Evolutionary conservation across 306 rosid species (phyloP).

Genomic region (Cucumis melo): DNA sequence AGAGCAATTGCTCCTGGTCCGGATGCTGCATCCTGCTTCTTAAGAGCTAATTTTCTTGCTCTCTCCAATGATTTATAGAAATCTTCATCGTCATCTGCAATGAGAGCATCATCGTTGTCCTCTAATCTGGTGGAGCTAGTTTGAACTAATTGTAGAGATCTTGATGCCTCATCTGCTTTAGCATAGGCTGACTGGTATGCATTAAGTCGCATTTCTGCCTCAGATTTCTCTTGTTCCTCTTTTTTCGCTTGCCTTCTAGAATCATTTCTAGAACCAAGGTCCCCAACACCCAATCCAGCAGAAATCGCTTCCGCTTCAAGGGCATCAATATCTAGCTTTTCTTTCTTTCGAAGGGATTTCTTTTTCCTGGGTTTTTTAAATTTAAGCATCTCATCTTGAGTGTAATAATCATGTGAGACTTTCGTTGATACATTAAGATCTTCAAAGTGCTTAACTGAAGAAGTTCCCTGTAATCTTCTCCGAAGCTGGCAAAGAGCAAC

Average conservation of each 20-base stretch:
- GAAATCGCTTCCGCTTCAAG: constrained; percentile 92
- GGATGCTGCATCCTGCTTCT: constrained; percentile 43
- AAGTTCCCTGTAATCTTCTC: constrained; percentile 52
- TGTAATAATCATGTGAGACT: constrained; percentile 60
- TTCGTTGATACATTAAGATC: constrained; percentile 60
- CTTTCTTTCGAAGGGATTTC: constrained; percentile 81
- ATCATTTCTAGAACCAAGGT: constrained; percentile 82
- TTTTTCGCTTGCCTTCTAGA: constrained; percentile 45
- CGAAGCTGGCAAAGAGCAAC: constrained; percentile 44
- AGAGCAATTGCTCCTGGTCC: constrained; percentile 71
- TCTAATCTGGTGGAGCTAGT: constrained; percentile 31
- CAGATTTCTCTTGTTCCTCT: constrained; percentile 61
- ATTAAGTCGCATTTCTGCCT: constrained; percentile 60
- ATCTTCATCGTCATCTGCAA: constrained; percentile 81
- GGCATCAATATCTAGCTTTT: constrained; percentile 77
- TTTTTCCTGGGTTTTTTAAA: constrained; percentile 91
- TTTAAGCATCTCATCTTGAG: constrained; percentile 77
- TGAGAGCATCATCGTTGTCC: constrained; percentile 45
- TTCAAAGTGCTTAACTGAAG: constrained; percentile 32
- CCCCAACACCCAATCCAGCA: constrained; percentile 82
- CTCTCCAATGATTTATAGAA: constrained; percentile 69
- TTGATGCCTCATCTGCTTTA: constrained; percentile 87
- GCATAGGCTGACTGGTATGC: constrained; percentile 83
- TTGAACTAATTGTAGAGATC: constrained; percentile 50
- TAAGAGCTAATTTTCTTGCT: constrained; percentile 65